These are phyloP conservation scores for Colletotrichum chrysophilum DNA, from an alignment of 2,329 filamentous ascomycete genomes.

Conservation along the genomic window DNA sequence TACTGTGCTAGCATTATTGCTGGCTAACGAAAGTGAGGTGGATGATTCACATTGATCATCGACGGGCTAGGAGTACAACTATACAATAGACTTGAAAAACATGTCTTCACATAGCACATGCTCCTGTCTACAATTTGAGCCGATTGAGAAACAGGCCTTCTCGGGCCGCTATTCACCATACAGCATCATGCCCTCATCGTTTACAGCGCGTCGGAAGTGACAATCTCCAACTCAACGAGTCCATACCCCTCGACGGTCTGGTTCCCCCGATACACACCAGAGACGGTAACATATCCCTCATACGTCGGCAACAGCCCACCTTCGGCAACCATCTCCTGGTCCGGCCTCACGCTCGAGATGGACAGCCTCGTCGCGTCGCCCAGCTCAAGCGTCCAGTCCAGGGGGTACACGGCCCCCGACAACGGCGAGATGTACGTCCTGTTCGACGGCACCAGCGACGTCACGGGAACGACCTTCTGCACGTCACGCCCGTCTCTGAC, in stretches of 20 bases:
- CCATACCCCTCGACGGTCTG: background rate
- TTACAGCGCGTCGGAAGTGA: background rate
- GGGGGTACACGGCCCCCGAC: background rate
- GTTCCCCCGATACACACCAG: background rate
- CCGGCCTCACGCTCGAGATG: background rate
- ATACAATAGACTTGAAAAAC: background rate
- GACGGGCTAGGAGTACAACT: fast-evolving
- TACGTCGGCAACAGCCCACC: background rate
- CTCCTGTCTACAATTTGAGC: background rate
- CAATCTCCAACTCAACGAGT: background rate
- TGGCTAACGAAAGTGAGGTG: too few species aligned
- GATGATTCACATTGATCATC: background rate
- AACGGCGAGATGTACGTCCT: background rate
- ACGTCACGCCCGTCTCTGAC: background rate
- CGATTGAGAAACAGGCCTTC: background rate
- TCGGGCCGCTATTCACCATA: background rate
- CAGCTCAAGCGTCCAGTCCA: background rate
- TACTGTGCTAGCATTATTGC: background rate
- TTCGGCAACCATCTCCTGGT: background rate
- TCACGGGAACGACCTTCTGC: background rate
- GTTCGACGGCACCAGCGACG: background rate
- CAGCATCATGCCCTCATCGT: background rate
- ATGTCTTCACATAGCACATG: background rate
- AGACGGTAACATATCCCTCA: background rate
- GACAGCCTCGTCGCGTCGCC: background rate